Evolutionary conservation across 208 protist species (phyloP), one percentile per base, ranked within the genome.

Genomic region (Phytomonas francai): DNA sequence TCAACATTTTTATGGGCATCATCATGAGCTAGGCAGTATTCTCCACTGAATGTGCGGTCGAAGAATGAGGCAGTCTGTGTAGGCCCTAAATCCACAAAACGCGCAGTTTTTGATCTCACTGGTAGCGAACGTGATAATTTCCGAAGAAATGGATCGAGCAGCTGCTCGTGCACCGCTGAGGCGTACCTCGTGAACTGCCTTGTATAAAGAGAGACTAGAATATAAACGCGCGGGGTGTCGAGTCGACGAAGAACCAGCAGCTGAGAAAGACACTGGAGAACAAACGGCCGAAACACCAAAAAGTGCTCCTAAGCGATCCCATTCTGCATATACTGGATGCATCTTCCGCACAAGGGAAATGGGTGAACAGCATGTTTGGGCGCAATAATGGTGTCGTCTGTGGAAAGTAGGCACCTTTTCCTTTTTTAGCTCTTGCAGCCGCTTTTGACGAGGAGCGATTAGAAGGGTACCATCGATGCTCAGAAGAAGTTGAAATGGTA

Each of bases 391-490:
- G 45, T 25, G 45, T 54, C 45, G 22, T 25, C 16, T 54, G 45
- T 54, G 25, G 16, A 25, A 19, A 19, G 11, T 54, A 54, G 45
- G 25, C 22, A 25, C 45, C 19, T 54, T 9, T 32, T 25, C n/a
- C n/a, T 4, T 32, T 25, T 25, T 9, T 54, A 32, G 11, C 36
- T 22, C 16, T 32, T n/a, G 31, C 59, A 63, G 25, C 16, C 25
- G 0, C 11, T 1, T 19, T 16, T 54, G 31, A 29, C 42, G 39
- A 33, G 65, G 56, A 12, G 65, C 49, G 33, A 70, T 58, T 36
- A 82, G 67, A 25, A 90, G 71, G 25, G 84, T 87, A 63, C 75
- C 62, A 61, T 87, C 81, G 67, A 90, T 87, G 73, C 87, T 81
- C 7, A 90, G 45, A 58, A 90, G 39, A 32, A 87, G 7, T 58